phyloP scores from a whole-genome alignment of 1,284 basidiomycete species.

The Xanthoconium separans region DNA sequence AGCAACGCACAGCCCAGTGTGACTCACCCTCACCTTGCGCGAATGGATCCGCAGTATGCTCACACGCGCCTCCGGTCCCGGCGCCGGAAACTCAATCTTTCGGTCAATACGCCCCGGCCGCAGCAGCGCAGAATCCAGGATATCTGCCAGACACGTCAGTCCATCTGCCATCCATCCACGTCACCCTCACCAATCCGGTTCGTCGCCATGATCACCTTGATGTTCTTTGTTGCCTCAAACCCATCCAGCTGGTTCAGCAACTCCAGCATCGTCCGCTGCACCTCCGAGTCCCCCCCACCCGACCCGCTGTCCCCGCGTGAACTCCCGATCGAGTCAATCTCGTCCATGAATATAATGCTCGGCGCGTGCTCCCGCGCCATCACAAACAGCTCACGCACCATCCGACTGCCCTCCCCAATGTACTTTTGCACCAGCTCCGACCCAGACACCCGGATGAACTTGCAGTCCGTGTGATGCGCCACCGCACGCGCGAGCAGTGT shows the following conservation, averaged over 20 bases:
- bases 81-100: conserved; percentile 99
- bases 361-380: conserved; percentile 99
- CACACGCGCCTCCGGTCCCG: conserved; percentile 95
- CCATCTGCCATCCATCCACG: background rate
- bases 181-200: conserved; percentile 80
- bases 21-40: conserved; percentile 65
- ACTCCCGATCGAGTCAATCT: conserved; percentile 97
- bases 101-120: conserved; percentile 97
- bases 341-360: conserved; percentile 99
- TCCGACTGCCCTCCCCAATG: conserved; percentile 94
- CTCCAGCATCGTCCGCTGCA: conserved; percentile 98
- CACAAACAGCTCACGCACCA: conserved; percentile 97
- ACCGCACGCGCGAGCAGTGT: conserved; percentile 92
- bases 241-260: conserved; percentile 96
- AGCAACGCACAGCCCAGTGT: conserved; percentile 1
- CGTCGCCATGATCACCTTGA: conserved; percentile 99
- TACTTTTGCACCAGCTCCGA: conserved; percentile 98
- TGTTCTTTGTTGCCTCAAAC: conserved; percentile 97
- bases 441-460: conserved; percentile 96
- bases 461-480: conserved; percentile 97
- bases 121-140: conserved; percentile 92
- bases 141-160: conserved; percentile 55
- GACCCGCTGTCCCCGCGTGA: conserved; percentile 89
- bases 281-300: conserved; percentile 92
- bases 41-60: conserved; percentile 97